These are phyloP conservation scores for Novymonas esmeraldas DNA, from an alignment of 208 protist species.

Conservation along the genomic window DNA sequence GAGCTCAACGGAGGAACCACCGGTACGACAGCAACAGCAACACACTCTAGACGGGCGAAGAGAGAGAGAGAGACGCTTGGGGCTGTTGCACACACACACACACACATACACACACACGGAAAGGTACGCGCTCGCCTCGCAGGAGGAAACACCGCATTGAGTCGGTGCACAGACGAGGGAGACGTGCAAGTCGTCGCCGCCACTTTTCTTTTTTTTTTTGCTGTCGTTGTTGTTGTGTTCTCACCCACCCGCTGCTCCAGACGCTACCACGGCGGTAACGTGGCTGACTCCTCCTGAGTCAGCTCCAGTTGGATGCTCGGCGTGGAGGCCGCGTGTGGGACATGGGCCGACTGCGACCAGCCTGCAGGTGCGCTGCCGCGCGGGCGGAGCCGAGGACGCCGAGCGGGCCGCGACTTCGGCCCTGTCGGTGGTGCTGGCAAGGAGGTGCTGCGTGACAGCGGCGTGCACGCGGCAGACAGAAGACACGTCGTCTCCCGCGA, in stretches of 20 bases:
- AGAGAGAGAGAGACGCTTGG: too few species aligned
- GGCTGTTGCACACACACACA: background rate
- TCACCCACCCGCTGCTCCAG: too few species aligned
- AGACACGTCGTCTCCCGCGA: slow-evolving; percentile 1
- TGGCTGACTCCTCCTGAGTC: background rate
- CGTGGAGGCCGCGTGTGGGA: background rate
- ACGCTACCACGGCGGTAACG: background rate
- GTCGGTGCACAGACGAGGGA: too few species aligned
- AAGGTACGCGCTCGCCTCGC: background rate
- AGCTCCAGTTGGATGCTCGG: background rate
- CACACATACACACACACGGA: background rate
- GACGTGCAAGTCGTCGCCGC: too few species aligned
- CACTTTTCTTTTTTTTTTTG: too few species aligned
- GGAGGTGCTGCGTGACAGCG: slow-evolving; percentile 1
- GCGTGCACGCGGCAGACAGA: background rate
- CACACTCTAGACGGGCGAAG: too few species aligned
- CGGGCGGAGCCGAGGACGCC: slow-evolving; percentile 7
- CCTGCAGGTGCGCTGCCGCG: background rate
- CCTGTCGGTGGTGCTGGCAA: slow-evolving; percentile 1
- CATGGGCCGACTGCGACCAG: background rate
- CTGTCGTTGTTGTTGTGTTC: too few species aligned
- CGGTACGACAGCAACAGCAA: too few species aligned
- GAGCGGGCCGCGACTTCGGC: background rate
- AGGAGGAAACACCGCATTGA: too few species aligned
- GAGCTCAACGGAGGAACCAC: too few species aligned